These are phyloP conservation scores for Aciculosporium take DNA, from an alignment of 2,329 filamentous ascomycete species.

Conservation along the genomic window DNA sequence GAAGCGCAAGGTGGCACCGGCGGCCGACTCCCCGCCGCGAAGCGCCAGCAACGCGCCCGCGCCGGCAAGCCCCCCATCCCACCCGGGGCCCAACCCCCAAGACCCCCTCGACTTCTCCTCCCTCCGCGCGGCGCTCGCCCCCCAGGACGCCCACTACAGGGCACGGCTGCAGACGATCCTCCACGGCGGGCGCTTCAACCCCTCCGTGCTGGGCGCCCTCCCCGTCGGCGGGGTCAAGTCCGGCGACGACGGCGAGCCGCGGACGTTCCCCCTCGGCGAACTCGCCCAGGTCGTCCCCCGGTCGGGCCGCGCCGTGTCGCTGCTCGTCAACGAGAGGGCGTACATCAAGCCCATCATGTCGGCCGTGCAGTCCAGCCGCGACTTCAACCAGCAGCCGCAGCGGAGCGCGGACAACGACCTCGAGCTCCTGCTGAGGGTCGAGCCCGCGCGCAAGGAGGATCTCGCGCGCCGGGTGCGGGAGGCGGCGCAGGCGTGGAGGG, in stretches of 20 bases:
- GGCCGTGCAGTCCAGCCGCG: slow-evolving; percentile 35
- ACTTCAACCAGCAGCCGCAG: slow-evolving; percentile 49
- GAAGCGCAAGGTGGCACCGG: slow-evolving; percentile 24
- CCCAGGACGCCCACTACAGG: slow-evolving; percentile 28
- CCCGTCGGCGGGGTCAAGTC: slow-evolving; percentile 24
- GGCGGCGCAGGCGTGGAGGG: slow-evolving; percentile 34
- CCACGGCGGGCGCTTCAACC: slow-evolving; percentile 38
- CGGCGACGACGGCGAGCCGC: slow-evolving; percentile 7
- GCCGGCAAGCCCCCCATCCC: slow-evolving; percentile 9
- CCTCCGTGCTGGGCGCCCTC: slow-evolving; percentile 32
- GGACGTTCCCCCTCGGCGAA: slow-evolving; percentile 36
- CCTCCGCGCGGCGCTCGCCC: slow-evolving; percentile 28
- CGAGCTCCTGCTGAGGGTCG: slow-evolving; percentile 40
- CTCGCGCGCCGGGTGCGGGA: slow-evolving; percentile 29
- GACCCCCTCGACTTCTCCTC: slow-evolving; percentile 36
- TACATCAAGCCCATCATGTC: slow-evolving; percentile 41
- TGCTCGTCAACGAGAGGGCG: slow-evolving; percentile 26
- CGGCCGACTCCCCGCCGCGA: slow-evolving; percentile 16
- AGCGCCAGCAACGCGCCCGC: slow-evolving; percentile 9
- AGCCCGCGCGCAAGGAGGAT: slow-evolving; percentile 36
- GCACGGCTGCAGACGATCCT: slow-evolving; percentile 26
- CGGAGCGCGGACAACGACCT: slow-evolving; percentile 42
- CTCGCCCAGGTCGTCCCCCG: slow-evolving; percentile 40
- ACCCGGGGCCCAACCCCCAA: slow-evolving; percentile 19
- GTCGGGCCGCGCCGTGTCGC: slow-evolving; percentile 24